Conservation (phyloP, 371 early-diverging fungal species). For the Capillidium rhysosporum region DNA sequence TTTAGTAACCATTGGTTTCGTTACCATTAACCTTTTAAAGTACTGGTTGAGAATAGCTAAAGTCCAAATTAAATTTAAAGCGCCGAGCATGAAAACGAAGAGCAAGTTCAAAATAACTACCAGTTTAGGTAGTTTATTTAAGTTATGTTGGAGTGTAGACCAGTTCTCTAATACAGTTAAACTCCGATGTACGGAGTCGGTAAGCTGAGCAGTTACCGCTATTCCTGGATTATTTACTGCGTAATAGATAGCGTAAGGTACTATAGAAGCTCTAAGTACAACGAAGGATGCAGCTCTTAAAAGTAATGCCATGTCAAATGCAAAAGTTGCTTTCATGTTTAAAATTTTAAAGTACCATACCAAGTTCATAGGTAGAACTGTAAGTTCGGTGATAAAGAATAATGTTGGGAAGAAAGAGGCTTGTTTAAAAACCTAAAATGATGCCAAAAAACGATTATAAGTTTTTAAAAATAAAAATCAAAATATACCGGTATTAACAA, state of each 20-base stretch:
- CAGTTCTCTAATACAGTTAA: background rate
- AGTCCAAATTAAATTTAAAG: background rate
- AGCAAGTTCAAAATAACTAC: background rate
- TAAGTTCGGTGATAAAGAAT: constrained; percentile 4
- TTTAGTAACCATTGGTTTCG: too few relatives aligned
- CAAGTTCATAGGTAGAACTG: constrained; percentile 1
- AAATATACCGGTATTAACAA: background rate
- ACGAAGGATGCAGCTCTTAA: background rate
- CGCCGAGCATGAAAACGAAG: background rate
- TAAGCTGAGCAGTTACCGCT: background rate
- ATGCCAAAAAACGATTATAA: background rate
- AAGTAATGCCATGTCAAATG: background rate
- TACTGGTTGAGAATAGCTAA: background rate
- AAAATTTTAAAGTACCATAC: background rate
- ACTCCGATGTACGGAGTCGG: background rate
- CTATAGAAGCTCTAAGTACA: background rate
- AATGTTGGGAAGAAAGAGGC: constrained; percentile 1
- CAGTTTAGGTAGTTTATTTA: background rate
- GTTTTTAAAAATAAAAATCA: background rate
- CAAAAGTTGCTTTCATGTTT: background rate
- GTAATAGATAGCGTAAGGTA: background rate
- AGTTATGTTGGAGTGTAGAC: background rate
- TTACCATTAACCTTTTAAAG: too few relatives aligned
- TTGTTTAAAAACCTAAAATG: background rate
- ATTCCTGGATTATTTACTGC: constrained; percentile 1